phyloP scores from a whole-genome alignment of 1,139 yeast species.

The Hyphopichia pseudoburtonii region DNA sequence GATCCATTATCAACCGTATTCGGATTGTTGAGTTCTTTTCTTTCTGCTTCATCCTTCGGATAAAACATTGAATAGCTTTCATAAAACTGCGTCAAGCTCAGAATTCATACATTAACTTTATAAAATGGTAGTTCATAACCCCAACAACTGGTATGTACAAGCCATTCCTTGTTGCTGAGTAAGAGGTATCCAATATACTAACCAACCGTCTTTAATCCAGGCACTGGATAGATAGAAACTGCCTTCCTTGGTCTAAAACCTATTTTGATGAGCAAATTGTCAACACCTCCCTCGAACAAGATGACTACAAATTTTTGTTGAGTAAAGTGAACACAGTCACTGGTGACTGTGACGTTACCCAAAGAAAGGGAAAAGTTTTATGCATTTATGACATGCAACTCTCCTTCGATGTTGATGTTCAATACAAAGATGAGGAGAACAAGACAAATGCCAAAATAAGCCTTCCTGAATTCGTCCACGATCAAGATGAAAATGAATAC shows the following conservation, averaged over 20 bases:
- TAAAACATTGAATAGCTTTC: too few species aligned
- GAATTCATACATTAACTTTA: constrained; percentile 5
- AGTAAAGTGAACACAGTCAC: constrained; percentile 44
- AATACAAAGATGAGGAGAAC: constrained; percentile 22
- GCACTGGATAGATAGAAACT: constrained; percentile 86
- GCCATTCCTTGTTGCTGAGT: not conserved
- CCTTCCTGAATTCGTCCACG: constrained; percentile 73
- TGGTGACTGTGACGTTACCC: constrained; percentile 82
- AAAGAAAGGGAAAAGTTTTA: constrained; percentile 75
- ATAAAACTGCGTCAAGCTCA: too few species aligned
- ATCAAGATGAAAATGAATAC: constrained; percentile 65
- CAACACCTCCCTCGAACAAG: constrained; percentile 34
- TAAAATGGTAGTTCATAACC: constrained; percentile 74
- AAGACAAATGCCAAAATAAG: constrained; percentile 38
- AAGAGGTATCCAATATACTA: constrained; percentile 11
- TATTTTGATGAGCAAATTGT: constrained; percentile 51
- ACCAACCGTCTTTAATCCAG: constrained; percentile 25
- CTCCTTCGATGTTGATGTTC: constrained; percentile 39
- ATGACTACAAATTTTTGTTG: constrained; percentile 34
- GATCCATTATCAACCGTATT: too few species aligned
- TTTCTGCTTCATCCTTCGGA: too few species aligned
- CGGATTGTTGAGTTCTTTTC: too few species aligned
- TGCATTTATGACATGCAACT: constrained; percentile 70
- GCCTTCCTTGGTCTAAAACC: constrained; percentile 70
- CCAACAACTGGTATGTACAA: constrained; percentile 69